Conservation (phyloP, 2,329 filamentous ascomycete species). For the Akanthomyces lecanii region DNA sequence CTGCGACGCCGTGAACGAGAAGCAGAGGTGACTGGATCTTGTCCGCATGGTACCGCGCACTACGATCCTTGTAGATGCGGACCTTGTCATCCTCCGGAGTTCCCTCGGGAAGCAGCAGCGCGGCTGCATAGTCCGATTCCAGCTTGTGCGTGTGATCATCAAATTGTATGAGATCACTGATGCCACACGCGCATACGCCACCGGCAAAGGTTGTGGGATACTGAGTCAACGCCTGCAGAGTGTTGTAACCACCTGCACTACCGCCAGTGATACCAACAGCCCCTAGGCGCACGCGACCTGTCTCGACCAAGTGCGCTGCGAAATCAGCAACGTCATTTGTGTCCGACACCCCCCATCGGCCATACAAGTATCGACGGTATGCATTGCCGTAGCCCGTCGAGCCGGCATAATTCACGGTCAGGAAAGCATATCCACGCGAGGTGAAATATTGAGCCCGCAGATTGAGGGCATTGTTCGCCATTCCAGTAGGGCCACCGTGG, state of each 20-base stretch:
- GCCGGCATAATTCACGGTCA: conserved; percentile 49
- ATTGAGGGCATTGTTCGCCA: conserved; percentile 39
- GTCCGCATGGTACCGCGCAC: conserved; percentile 45
- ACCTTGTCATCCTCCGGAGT: conserved; percentile 36
- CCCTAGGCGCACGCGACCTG: conserved; percentile 33
- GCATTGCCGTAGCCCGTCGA: conserved; percentile 47
- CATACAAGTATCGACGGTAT: conserved; percentile 47
- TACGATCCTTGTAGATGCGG: conserved; percentile 41
- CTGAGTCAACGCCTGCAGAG: conserved; percentile 44
- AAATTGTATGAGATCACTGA: conserved; percentile 46
- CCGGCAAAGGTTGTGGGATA: conserved; percentile 45
- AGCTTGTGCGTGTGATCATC: conserved; percentile 50
- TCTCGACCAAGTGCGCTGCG: conserved; percentile 37
- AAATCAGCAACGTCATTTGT: conserved; percentile 46
- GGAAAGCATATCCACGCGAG: conserved; percentile 48
- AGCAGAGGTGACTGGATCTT: conserved; percentile 47
- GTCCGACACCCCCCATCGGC: conserved; percentile 48
- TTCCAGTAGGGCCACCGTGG: conserved; percentile 50
- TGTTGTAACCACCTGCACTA: conserved; percentile 52
- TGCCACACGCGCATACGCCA: conserved; percentile 47
- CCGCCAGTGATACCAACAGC: conserved; percentile 46
- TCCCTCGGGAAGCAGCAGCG: conserved; percentile 36
- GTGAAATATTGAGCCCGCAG: conserved; percentile 49
- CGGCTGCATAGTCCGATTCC: conserved; percentile 49
- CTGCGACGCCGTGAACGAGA: conserved; percentile 52